phyloP scores from a whole-genome alignment of 2,329 filamentous ascomycete genomes.

The Pestalotiopsis fici region DNA sequence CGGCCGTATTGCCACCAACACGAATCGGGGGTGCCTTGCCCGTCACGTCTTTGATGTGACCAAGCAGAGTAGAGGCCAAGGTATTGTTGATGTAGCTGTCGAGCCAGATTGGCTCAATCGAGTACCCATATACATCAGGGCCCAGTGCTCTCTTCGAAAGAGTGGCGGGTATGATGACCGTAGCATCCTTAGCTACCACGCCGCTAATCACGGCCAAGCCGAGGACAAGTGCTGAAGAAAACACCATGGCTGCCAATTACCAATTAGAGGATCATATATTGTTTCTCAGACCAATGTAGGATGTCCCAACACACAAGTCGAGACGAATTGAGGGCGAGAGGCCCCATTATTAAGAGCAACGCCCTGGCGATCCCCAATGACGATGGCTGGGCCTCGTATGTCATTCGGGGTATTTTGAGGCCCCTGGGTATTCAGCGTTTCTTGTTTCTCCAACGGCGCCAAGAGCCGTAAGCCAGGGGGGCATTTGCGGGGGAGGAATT shows the following conservation, averaged over 20 bases:
- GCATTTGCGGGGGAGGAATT: not conserved
- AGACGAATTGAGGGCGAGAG: not conserved
- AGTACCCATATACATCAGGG: constrained; percentile 33
- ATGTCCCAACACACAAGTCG: not conserved
- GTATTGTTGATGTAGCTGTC: constrained; percentile 28
- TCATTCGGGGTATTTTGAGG: not conserved
- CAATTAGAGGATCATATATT: too few species aligned
- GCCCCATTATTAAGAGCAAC: not conserved
- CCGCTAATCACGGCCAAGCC: not conserved
- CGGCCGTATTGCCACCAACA: constrained; percentile 34
- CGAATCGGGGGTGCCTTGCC: constrained; percentile 32
- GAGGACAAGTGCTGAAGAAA: not conserved
- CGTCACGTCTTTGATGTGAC: constrained; percentile 25
- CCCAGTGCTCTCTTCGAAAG: constrained; percentile 25
- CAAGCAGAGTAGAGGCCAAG: constrained; percentile 25
- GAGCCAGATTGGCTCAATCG: constrained; percentile 34
- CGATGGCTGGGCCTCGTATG: not conserved
- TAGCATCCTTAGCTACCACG: constrained; percentile 6
- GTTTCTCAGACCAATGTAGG: too few species aligned
- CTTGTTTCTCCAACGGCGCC: not conserved
- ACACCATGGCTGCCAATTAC: not conserved
- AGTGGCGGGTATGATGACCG: constrained; percentile 22
- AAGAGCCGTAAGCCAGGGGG: not conserved
- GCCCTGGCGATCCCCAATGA: not conserved
- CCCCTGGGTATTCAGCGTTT: not conserved